These are phyloP conservation scores for Globomyces pollinis-pini DNA, from an alignment of 192 early-diverging fungal species.

Conservation along the genomic window DNA sequence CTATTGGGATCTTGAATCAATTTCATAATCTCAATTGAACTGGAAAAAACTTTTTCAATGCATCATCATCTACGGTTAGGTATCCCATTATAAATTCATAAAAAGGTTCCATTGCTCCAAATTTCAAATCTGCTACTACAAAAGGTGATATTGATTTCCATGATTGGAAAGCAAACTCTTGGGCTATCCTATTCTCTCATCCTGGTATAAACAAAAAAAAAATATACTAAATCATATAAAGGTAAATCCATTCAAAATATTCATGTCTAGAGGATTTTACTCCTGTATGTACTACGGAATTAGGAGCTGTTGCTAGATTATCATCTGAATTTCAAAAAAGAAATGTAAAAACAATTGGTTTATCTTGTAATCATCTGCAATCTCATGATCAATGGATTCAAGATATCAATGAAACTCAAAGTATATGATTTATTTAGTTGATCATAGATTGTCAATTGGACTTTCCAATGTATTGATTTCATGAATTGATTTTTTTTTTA, in stretches of 20 bases:
- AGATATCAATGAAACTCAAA: slow-evolving; percentile 87
- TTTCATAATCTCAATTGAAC: too few species aligned
- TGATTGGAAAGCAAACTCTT: slow-evolving; percentile 71
- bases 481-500: slow-evolving; percentile 71
- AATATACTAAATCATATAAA: too few species aligned
- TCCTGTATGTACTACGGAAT: slow-evolving; percentile 94
- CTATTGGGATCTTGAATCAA: too few species aligned
- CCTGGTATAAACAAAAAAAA: too few species aligned
- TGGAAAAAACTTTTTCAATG: too few species aligned
- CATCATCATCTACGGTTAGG: too few species aligned
- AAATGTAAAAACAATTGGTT: slow-evolving; percentile 85
- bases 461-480: slow-evolving; percentile 98
- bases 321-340: slow-evolving; percentile 67
- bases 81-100: too few species aligned
- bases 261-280: slow-evolving; percentile 98
- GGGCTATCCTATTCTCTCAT: slow-evolving; percentile 98
- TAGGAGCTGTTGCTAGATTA: slow-evolving; percentile 84
- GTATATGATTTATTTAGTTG: too few species aligned
- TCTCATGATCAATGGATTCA: slow-evolving; percentile 82
- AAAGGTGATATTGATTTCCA: slow-evolving; percentile 88
- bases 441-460: slow-evolving; percentile 57
- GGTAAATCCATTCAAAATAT: too few species aligned
- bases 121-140: slow-evolving; percentile 85
- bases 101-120: slow-evolving; percentile 30
- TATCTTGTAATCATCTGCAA: slow-evolving; percentile 80